phyloP scores from a whole-genome alignment of 176 grass and related monocot genomes.

The Otatea glauca region DNA sequence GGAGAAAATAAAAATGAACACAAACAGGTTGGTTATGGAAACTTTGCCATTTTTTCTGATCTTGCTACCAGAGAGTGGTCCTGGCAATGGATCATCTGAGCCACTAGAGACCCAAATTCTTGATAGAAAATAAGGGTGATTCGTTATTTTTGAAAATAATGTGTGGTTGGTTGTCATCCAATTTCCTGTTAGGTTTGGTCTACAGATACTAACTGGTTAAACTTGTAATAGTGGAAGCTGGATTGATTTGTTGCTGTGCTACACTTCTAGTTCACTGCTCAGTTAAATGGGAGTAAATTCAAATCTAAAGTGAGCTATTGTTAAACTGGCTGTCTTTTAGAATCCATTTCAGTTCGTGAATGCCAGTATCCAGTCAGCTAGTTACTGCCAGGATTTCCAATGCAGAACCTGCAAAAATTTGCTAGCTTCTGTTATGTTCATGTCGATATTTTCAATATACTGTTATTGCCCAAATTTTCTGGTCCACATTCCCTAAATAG shows the following conservation, averaged over 20 bases:
- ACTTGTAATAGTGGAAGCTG: neutral
- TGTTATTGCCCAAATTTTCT: neutral
- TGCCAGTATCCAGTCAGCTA: neutral
- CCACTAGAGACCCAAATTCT: neutral
- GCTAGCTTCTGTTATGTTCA: neutral
- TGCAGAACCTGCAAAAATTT: conserved; percentile 22
- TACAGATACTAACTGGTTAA: conserved; percentile 23
- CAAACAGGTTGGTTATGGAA: conserved; percentile 21
- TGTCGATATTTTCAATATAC: neutral
- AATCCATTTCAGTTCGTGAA: neutral
- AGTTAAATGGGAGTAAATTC: conserved; percentile 5
- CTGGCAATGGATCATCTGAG: neutral
- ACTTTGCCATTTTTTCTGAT: neutral
- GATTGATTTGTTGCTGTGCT: neutral
- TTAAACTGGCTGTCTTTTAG: neutral
- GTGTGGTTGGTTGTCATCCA: neutral
- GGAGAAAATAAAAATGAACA: neutral
- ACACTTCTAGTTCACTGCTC: neutral
- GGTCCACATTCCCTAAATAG: neutral
- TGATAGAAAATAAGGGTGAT: neutral
- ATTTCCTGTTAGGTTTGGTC: neutral
- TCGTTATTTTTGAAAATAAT: neutral
- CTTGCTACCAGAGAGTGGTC: neutral
- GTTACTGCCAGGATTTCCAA: neutral
- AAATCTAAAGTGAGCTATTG: neutral